phyloP scores from a whole-genome alignment of 495 filamentous ascomycete species.

The Penicillium tannophilum region DNA sequence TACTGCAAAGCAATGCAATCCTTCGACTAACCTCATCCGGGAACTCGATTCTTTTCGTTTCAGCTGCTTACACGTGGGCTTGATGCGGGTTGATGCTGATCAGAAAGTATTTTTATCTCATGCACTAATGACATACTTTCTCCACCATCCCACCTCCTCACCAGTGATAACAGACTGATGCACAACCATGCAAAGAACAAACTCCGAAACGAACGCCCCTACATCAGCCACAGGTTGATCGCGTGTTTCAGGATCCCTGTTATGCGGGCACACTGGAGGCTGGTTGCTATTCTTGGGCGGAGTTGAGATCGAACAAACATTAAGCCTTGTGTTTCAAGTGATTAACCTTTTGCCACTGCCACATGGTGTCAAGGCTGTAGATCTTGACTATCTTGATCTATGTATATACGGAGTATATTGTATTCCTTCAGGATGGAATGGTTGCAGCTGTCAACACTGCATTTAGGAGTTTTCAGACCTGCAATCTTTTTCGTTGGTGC shows the following conservation, averaged over 20 bases:
- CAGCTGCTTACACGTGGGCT: constrained; percentile 24
- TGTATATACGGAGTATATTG: not conserved
- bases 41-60: constrained; percentile 10
- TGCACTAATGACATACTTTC: not conserved
- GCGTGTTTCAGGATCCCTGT: constrained; percentile 11
- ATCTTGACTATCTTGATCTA: not conserved
- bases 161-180: constrained; percentile 1
- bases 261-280: not conserved
- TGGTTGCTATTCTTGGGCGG: constrained; percentile 5
- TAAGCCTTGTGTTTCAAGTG: not conserved
- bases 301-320: not conserved
- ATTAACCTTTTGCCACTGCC: constrained; percentile 1
- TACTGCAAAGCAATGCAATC: constrained; percentile 14
- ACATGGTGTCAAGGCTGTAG: not conserved
- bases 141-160: not conserved
- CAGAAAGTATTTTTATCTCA: constrained; percentile 15
- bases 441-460: not conserved
- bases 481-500: no score
- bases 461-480: not conserved
- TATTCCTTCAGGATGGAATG: not conserved
- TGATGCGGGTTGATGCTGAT: constrained; percentile 14
- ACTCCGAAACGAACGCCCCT: constrained; percentile 16
- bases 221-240: constrained; percentile 18
- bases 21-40: constrained; percentile 8
- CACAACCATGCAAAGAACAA: constrained; percentile 11